A percentile compares a stretch with the other conserved stretches of the same genome.
These are phyloP conservation scores for Ceratocystiopsis sp. DNA, from an alignment of 2,329 filamentous ascomycete species.

Conservation along the genomic window DNA sequence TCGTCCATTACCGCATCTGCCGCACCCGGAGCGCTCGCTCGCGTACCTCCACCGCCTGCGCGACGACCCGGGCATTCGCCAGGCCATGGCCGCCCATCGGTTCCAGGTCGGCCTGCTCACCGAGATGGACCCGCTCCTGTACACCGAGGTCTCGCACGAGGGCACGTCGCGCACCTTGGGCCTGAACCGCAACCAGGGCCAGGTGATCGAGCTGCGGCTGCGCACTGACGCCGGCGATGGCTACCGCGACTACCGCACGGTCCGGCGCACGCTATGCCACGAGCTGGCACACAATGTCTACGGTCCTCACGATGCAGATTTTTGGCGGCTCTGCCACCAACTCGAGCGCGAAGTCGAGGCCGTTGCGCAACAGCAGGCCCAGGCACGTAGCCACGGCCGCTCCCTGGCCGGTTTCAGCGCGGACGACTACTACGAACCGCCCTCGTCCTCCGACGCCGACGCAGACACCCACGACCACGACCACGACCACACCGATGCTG, in stretches of 20 bases:
- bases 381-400: slow-evolving; percentile 59
- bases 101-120: slow-evolving; percentile 77
- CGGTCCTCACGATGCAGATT: slow-evolving; percentile 65
- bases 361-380: slow-evolving; percentile 26
- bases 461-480: slow-evolving; percentile 29
- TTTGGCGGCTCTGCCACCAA: slow-evolving; percentile 76
- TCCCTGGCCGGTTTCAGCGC: slow-evolving; percentile 51
- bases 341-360: slow-evolving; percentile 73
- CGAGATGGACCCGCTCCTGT: slow-evolving; percentile 80
- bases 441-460: slow-evolving; percentile 20
- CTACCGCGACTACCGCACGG: slow-evolving; percentile 81
- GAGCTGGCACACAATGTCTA: slow-evolving; percentile 89
- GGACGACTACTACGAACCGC: slow-evolving; percentile 39
- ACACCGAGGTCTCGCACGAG: slow-evolving; percentile 58
- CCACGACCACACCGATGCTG: slow-evolving; percentile 45
- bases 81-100: slow-evolving; percentile 67
- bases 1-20: slow-evolving; percentile 59
- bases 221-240: slow-evolving; percentile 91
- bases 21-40: slow-evolving; percentile 53
- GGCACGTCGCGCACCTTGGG: slow-evolving; percentile 62
- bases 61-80: slow-evolving; percentile 69
- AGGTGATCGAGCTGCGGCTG: slow-evolving; percentile 78
- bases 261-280: slow-evolving; percentile 84
- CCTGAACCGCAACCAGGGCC: slow-evolving; percentile 70
- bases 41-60: slow-evolving; percentile 59